Evolutionary conservation across 2,329 filamentous ascomycete genomes (phyloP).

Genomic region (Neopestalotiopsis sp.): DNA sequence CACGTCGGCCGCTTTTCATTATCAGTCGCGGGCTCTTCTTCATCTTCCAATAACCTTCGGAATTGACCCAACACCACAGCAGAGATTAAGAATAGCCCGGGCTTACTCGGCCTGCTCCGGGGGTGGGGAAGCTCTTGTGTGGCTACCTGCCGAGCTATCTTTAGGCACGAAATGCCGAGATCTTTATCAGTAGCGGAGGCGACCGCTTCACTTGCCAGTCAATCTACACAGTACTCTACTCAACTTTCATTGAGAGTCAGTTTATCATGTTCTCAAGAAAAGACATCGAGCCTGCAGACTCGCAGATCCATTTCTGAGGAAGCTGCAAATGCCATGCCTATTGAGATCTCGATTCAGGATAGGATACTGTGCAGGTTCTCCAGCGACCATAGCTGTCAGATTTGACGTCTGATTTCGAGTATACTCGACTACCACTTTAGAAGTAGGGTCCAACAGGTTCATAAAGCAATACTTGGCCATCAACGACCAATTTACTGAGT

Average conservation of each 20-base stretch:
- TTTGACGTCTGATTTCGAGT: too few relatives aligned
- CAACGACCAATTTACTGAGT: too few relatives aligned
- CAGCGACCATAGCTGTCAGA: too few relatives aligned
- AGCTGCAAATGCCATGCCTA: too few relatives aligned
- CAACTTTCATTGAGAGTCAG: background rate
- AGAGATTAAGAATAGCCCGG: background rate
- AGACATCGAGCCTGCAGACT: background rate
- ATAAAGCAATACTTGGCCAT: too few relatives aligned
- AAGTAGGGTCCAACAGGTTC: too few relatives aligned
- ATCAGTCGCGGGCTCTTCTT: background rate
- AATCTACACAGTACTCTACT: background rate
- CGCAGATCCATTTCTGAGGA: too few relatives aligned
- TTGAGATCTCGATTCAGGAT: too few relatives aligned
- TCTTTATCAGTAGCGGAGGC: constrained; percentile 14
- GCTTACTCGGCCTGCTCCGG: constrained; percentile 15
- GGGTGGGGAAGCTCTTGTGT: constrained; percentile 8
- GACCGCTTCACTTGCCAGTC: background rate
- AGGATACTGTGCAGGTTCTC: too few relatives aligned
- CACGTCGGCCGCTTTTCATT: background rate
- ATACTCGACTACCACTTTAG: too few relatives aligned
- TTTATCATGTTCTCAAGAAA: background rate
- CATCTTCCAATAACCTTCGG: constrained; percentile 6
- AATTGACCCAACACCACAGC: background rate
- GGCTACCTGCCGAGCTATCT: constrained; percentile 8
- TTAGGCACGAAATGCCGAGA: background rate